Evolutionary conservation across 768 basidiomycete genomes (phyloP).

Genomic region (Lactarius sp.): DNA sequence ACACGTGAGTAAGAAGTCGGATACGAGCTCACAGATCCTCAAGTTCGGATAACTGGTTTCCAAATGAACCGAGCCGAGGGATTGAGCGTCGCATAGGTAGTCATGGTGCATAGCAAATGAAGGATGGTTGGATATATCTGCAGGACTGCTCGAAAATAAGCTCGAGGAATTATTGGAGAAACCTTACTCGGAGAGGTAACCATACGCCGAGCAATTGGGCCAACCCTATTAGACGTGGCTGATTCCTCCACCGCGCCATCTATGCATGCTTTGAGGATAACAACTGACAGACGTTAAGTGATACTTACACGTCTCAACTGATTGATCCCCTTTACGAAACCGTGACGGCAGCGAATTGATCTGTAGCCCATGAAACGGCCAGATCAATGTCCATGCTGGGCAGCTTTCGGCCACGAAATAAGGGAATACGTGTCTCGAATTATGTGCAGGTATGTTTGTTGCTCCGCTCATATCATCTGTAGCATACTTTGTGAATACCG

Average conservation of each 20-base stretch:
- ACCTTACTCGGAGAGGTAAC: neutral
- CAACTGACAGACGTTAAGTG: constrained; percentile 25
- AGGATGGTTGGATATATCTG: neutral
- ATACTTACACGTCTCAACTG: constrained; percentile 28
- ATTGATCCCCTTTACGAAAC: constrained; percentile 22
- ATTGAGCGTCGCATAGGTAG: neutral
- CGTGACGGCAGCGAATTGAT: neutral
- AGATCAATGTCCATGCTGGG: constrained; percentile 22
- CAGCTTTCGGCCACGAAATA: constrained; percentile 1
- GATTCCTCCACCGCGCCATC: constrained; percentile 26
- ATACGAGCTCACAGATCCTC: constrained; percentile 12
- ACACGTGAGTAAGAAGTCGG: neutral
- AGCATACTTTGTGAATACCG: constrained; percentile 3
- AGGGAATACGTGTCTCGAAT: constrained; percentile 4
- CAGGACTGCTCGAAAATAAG: neutral
- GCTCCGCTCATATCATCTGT: constrained; percentile 23
- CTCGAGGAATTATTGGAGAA: neutral
- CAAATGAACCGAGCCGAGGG: neutral
- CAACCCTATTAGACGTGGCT: neutral
- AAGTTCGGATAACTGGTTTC: constrained; percentile 8
- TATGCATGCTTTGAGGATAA: constrained; percentile 8
- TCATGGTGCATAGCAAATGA: neutral
- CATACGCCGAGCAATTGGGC: neutral
- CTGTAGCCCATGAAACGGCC: constrained; percentile 17
- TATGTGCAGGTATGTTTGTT: neutral